phyloP scores from a whole-genome alignment of 129 eudicot species.

The Erigeron canadensis region DNA sequence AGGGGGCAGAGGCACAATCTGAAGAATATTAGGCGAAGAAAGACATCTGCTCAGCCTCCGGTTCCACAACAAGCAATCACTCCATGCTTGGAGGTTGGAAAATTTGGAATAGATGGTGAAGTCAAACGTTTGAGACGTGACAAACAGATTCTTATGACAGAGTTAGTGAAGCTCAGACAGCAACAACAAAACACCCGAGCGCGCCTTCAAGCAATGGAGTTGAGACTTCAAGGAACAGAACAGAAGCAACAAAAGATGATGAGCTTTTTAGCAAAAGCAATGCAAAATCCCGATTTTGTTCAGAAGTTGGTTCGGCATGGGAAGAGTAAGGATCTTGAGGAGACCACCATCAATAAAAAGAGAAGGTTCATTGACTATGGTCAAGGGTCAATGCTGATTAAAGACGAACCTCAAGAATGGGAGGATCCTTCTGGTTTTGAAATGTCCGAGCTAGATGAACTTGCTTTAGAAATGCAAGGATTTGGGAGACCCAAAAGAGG shows the following conservation, averaged over 20 bases:
- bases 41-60: conserved; percentile 42
- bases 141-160: conserved; percentile 65
- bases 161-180: conserved; percentile 70
- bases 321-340: conserved; percentile 64
- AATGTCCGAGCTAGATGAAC: conserved; percentile 80
- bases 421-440: conserved; percentile 31
- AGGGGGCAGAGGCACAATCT: conserved; percentile 71
- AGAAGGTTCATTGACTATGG: conserved; percentile 45
- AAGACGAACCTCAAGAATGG: conserved; percentile 61
- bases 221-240: conserved; percentile 77
- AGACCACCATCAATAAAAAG: conserved; percentile 54
- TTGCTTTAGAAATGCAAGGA: conserved; percentile 97
- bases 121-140: conserved; percentile 69
- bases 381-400: conserved; percentile 34
- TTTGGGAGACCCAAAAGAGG: conserved; percentile 50
- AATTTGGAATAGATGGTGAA: conserved; percentile 56
- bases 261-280: conserved; percentile 89
- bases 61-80: conserved; percentile 40
- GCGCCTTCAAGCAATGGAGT: conserved; percentile 69
- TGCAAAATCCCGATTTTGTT: conserved; percentile 80
- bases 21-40: conserved; percentile 70
- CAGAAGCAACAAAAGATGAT: conserved; percentile 90
- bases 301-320: conserved; percentile 62
- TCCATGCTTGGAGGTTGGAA: conserved; percentile 62
- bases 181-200: conserved; percentile 70